Base-by-base conservation (phyloP, 1,284 basidiomycete species). In the Sporisorium exsertum region DNA sequence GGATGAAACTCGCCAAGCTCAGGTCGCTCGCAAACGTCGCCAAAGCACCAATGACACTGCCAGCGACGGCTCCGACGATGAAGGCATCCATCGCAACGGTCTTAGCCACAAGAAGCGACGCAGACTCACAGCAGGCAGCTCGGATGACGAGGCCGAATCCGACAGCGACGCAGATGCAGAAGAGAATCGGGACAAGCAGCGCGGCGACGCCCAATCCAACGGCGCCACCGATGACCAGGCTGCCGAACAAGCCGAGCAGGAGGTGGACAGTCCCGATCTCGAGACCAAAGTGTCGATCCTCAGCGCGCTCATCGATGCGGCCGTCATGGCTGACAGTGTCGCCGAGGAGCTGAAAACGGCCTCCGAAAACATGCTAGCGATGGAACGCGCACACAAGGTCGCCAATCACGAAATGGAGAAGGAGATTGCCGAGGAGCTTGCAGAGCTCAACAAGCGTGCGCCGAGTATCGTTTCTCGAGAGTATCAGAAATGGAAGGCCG, bases 381-480 rank as follows among this genome's bases (percentile, higher is more conserved):
- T 68, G 40, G 74, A 77, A 6, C 64, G 66, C 42, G 20, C 46
- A 10, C 56, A 72, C 16, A 51, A 55, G 37, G 65, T 35, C 3
- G 56, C 50, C 40, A 50, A 63, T 27, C 47, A 58, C 9, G 65
- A 72, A 6, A 58, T 72, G 58, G 74, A 77, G 45, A 72, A 61
- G 46, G 76, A 78, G 42, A 58, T 68, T 3, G 62, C 46, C 13
- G 72, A 72, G 26, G 72, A 79, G 59, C 56, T 78, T 33, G 69
- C 67, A 7, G 77, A 79, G 24, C 62, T 77, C 56, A 69, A 72
- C 59, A 69, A 69, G 63, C 62, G 69, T 5, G 74, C 74, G 18
- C 69, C 69, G 15, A 72, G 69, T 58, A 72, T 77, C 45, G 69
- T 77, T 7, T 47, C 74, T 16, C 62, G 47, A 42, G 69, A 72